Percentiles rank a stretch among this genome's conserved stretches.
These are phyloP conservation scores for Penicillium italicum DNA, from an alignment of 2,329 filamentous ascomycete species.

Conservation along the genomic window DNA sequence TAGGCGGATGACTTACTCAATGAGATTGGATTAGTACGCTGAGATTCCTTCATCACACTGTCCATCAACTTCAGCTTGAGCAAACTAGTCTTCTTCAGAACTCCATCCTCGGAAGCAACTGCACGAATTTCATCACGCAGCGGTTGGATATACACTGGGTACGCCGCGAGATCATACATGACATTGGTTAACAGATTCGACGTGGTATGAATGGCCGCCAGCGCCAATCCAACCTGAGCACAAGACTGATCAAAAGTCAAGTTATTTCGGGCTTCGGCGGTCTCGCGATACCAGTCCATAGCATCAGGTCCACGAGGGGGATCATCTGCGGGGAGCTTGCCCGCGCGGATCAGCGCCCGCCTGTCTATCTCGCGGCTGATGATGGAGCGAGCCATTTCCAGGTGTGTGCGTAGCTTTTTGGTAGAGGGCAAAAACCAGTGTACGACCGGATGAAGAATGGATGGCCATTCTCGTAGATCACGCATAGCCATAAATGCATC, in stretches of 20 bases:
- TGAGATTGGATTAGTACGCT: constrained; percentile 27
- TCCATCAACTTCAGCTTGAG: constrained; percentile 36
- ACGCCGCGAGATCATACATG: constrained; percentile 52
- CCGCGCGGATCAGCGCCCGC: constrained; percentile 20
- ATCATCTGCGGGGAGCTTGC: constrained; percentile 18
- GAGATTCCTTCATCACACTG: constrained; percentile 36
- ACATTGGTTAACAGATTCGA: constrained; percentile 44
- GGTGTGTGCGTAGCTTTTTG: constrained; percentile 37
- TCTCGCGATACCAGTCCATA: constrained; percentile 31
- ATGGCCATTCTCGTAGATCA: constrained; percentile 44
- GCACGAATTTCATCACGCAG: constrained; percentile 52
- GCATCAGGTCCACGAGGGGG: constrained; percentile 21
- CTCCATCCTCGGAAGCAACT: constrained; percentile 43
- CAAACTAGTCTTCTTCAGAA: constrained; percentile 32
- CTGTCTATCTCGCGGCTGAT: constrained; percentile 27
- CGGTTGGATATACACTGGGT: constrained; percentile 51
- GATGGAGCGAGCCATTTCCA: constrained; percentile 38
- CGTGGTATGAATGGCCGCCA: constrained; percentile 36
- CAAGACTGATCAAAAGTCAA: constrained; percentile 14
- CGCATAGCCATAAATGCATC: constrained; percentile 28
- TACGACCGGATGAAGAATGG: constrained; percentile 41
- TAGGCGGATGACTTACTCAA: constrained; percentile 21
- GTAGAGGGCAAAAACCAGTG: constrained; percentile 47
- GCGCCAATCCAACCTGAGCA: constrained; percentile 27
- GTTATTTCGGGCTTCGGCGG: constrained; percentile 3